Evolutionary conservation across 1,139 yeast genomes (phyloP), one percentile per base, ranked within the genome.

Genomic region (Candida sp.): DNA sequence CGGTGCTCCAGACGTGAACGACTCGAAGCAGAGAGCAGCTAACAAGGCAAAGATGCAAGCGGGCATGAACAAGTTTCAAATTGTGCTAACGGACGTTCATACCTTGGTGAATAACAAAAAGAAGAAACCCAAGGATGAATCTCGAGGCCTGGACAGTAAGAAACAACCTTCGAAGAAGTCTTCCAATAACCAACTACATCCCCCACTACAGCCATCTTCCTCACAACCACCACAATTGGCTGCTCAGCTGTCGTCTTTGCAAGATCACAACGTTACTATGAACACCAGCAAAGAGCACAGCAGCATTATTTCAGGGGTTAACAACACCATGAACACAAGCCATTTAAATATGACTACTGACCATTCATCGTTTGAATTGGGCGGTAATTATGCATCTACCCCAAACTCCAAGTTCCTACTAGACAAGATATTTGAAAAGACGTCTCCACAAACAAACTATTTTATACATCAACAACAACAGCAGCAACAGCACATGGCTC

Each of bases 11-110:
- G 9, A 30, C n/a, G 17, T 17, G 8, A 22, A 49, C 23, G 39
- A 41, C 5, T 42, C 47, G 1, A 49, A 47, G 33, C 25, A 17
- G 28, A 41, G 44, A 35, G 50, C 54, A 9, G 55, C 48, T 27
- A 64, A 63, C 42, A 68, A 65, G 56, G 67, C 73, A 1, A 68
- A 70, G 51, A 73, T 73, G 78, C 77, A 72, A 62, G 74, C 74
- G 4, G 80, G 80, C 7, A 74, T 76, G 75, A 75, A 73, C 58
- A 77, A 78, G 62, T 81, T 81, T 59, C 85, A 81, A 61, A 81
- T 81, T 52, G 81, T 81, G 1, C 74, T 81, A 50, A 73, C 83
- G 3, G 85, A 80, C 59, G 79, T 79, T 42, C 79, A 74, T 56
- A 72, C 80, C 3, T 63, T 77, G 52, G 72, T 73, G 73, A 72